Evolutionary conservation across 495 filamentous ascomycete species (phyloP).

Genomic region (Trichoderma reesei): DNA sequence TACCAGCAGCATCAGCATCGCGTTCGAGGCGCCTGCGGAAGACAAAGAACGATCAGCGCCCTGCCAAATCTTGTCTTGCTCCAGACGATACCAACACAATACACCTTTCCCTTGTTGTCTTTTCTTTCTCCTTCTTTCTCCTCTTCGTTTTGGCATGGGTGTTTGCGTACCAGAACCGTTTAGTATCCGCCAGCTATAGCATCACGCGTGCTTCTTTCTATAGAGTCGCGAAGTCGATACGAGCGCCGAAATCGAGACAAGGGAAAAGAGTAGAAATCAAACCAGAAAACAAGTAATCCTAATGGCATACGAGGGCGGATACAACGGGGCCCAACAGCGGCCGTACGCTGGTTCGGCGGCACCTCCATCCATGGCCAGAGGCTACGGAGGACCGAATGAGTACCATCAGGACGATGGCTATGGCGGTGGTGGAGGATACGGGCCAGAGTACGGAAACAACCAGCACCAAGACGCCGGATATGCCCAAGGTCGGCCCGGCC

Average conservation of each 20-base stretch:
- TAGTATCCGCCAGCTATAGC: not conserved
- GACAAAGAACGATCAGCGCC: too few relatives aligned
- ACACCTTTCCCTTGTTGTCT: too few relatives aligned
- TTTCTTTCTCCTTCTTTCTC: too few relatives aligned
- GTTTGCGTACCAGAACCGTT: not conserved
- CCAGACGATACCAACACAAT: not conserved
- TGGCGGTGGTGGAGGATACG: constrained; percentile 38
- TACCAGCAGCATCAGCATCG: too few relatives aligned
- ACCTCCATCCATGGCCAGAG: constrained; percentile 25
- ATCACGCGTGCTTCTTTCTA: not conserved
- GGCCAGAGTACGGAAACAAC: constrained; percentile 25
- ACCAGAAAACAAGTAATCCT: not conserved
- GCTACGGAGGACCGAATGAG: constrained; percentile 41
- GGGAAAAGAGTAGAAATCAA: too few relatives aligned
- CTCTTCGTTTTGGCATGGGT: not conserved
- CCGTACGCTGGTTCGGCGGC: constrained; percentile 40
- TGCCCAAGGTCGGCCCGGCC: constrained; percentile 23
- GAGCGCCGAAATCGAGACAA: not conserved
- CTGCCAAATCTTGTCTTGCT: not conserved
- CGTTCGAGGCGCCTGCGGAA: too few relatives aligned
- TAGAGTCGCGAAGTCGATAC: not conserved
- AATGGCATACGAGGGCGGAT: constrained; percentile 41
- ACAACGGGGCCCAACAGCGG: constrained; percentile 32
- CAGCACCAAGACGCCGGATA: constrained; percentile 23
- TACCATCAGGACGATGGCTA: constrained; percentile 35